Conservation (phyloP, 371 early-diverging fungal genomes). For the Funneliformis caledonium region DNA sequence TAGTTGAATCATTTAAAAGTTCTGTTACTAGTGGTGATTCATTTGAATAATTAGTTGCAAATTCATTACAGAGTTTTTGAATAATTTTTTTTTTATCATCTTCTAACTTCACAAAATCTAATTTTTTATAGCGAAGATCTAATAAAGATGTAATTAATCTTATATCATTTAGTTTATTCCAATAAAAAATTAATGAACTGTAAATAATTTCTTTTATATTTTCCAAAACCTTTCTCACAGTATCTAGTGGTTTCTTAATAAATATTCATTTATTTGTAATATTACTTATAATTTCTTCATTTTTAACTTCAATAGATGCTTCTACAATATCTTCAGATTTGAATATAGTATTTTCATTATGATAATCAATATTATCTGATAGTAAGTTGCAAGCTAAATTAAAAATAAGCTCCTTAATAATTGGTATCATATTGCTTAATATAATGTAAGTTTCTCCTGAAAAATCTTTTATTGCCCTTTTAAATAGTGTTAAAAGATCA, state of each 20-base stretch:
- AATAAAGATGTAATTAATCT: background rate
- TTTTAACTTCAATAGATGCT: too few species aligned
- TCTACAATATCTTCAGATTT: too few species aligned
- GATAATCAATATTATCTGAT: too few species aligned
- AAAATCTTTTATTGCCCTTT: background rate
- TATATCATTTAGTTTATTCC: background rate
- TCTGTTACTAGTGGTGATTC: background rate
- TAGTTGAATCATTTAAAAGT: background rate
- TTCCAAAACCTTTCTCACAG: background rate
- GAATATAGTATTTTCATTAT: too few species aligned
- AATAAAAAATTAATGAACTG: background rate
- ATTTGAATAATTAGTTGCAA: background rate
- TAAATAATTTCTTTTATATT: slow-evolving; percentile 13
- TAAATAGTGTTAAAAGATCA: background rate
- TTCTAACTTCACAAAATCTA: slow-evolving; percentile 9
- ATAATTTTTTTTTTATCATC: too few species aligned
- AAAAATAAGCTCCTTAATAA: too few species aligned
- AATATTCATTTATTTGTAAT: background rate
- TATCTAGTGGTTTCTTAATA: too few species aligned
- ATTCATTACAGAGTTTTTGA: slow-evolving; percentile 10
- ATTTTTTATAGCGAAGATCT: slow-evolving; percentile 15
- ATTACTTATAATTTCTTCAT: background rate
- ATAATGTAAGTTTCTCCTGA: slow-evolving; percentile 1
- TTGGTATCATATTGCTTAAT: too few species aligned
- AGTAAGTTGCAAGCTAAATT: too few species aligned